Percentiles rank a stretch among this genome's conserved stretches.
Conservation (phyloP, 345 rosid genomes). For the Aegle marmelos region DNA sequence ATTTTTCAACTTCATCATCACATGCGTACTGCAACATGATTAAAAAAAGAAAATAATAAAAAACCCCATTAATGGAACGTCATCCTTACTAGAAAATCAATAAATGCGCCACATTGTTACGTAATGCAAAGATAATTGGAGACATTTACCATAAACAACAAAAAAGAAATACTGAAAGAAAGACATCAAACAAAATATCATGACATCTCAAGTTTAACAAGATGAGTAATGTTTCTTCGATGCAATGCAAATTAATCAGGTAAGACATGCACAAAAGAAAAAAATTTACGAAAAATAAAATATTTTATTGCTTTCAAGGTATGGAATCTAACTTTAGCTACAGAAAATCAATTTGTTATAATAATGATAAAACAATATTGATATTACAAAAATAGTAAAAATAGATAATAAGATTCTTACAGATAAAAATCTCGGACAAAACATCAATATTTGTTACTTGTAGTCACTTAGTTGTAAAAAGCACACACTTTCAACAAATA, state of each 20-base stretch:
- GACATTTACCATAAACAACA: background rate
- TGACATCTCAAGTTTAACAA: background rate
- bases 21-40: conserved; percentile 61
- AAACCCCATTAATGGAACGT: background rate
- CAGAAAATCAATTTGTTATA: background rate
- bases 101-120: background rate
- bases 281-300: background rate
- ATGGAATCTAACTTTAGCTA: background rate
- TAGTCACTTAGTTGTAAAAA: background rate
- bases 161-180: background rate
- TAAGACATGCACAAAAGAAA: background rate
- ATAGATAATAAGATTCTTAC: background rate
- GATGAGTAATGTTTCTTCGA: background rate
- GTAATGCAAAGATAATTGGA: background rate
- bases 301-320: background rate
- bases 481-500: background rate
- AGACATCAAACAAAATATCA: background rate
- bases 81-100: background rate
- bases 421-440: background rate
- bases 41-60: background rate
- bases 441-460: background rate
- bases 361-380: background rate
- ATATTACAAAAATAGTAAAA: background rate
- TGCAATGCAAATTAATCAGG: background rate
- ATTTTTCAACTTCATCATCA: conserved; percentile 64